A percentile compares a stretch with the other conserved stretches of the same genome.
phyloP scores from a whole-genome alignment of 441 rosid species.

The Gossypium schwendimanii region DNA sequence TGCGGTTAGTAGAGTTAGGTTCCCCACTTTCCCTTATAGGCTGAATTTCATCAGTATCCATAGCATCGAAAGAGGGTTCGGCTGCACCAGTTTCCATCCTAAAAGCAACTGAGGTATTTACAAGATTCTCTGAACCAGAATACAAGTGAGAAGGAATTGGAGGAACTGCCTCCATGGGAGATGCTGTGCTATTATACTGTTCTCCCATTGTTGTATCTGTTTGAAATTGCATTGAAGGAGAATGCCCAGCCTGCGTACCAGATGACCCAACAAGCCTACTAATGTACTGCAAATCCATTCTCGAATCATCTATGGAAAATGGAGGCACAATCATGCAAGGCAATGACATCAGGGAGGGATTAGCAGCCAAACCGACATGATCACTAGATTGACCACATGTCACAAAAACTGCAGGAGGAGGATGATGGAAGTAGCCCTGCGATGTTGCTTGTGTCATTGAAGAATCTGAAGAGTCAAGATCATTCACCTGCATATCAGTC shows the following conservation, averaged over 20 bases:
- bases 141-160: slow-evolving; percentile 28
- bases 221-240: slow-evolving; percentile 31
- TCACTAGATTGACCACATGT: slow-evolving; percentile 47
- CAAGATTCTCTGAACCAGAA: slow-evolving; percentile 25
- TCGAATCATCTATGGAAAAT: slow-evolving; percentile 40
- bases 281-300: slow-evolving; percentile 33
- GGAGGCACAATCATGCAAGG: slow-evolving; percentile 49
- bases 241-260: slow-evolving; percentile 36
- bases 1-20: slow-evolving; percentile 16
- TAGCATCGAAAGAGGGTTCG: slow-evolving; percentile 32
- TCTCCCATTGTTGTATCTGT: slow-evolving; percentile 34
- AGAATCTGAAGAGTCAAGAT: slow-evolving; percentile 75
- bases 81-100: slow-evolving; percentile 30
- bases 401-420: slow-evolving; percentile 63
- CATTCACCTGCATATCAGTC: slow-evolving; percentile 83
- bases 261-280: slow-evolving; percentile 36
- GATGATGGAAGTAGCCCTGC: slow-evolving; percentile 63
- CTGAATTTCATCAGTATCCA: slow-evolving; percentile 52
- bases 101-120: slow-evolving; percentile 26
- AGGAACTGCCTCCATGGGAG: slow-evolving; percentile 43
- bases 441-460: slow-evolving; percentile 75
- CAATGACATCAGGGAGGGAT: slow-evolving; percentile 51
- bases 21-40: slow-evolving; percentile 30
- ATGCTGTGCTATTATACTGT: slow-evolving; percentile 28
- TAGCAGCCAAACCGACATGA: slow-evolving; percentile 40